Conservation (phyloP, 140 eudicot species). For the Stevia rebaudiana region DNA sequence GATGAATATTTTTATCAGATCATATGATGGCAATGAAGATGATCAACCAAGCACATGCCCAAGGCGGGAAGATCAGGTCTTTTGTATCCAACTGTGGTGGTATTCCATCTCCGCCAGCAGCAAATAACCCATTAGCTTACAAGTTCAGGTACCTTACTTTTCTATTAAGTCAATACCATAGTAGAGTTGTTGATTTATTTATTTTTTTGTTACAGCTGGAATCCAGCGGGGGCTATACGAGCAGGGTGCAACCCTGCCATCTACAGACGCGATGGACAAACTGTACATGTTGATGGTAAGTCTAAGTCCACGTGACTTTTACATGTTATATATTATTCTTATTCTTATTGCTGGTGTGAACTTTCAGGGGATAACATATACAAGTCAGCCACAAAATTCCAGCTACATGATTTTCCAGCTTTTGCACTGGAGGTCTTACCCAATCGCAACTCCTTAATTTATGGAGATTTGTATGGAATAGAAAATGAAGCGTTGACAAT, state of each 20-base stretch:
- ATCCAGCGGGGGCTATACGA: conserved; percentile 92
- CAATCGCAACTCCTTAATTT: conserved; percentile 75
- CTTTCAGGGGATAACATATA: conserved; percentile 74
- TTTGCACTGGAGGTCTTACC: conserved; percentile 94
- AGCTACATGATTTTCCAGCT: conserved; percentile 91
- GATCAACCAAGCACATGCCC: conserved; percentile 74
- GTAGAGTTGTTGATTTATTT: no score
- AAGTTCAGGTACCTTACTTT: conserved; percentile 67
- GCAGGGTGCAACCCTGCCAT: conserved; percentile 91
- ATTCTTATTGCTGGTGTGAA: conserved; percentile 22
- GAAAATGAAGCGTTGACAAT: conserved; percentile 75
- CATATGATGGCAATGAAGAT: conserved; percentile 99
- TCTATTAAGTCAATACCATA: not conserved
- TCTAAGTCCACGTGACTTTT: not conserved
- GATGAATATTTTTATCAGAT: conserved; percentile 42
- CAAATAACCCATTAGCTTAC: conserved; percentile 91
- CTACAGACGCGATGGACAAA: conserved; percentile 58
- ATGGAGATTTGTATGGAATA: conserved; percentile 81
- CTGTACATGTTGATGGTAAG: not conserved
- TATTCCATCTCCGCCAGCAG: conserved; percentile 95
- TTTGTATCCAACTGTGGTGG: conserved; percentile 97
- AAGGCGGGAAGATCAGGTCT: conserved; percentile 74
- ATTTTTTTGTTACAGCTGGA: conserved; percentile 61
- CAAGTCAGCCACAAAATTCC: conserved; percentile 66
- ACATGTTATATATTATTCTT: no score